Base-by-base conservation (phyloP, 805 yeast species). In the Ogataea nonfermentans region DNA sequence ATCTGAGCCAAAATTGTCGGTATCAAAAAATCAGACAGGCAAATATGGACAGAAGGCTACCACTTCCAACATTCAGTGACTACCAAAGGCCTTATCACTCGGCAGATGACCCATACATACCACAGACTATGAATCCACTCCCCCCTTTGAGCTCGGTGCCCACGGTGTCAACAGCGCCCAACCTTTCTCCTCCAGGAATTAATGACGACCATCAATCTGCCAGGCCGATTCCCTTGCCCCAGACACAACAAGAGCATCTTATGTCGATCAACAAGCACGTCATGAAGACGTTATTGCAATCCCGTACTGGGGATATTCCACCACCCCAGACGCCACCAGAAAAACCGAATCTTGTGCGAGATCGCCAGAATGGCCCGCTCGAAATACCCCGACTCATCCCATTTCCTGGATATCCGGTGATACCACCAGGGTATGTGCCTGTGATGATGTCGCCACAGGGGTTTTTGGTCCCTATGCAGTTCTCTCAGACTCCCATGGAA, bases 401-500 rank as follows among this genome's bases (percentile, higher is more conserved):
- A 3, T 38, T 53, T 13, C 57, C 58, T 8, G 58, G 53, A 3
- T 40, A 47, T 22, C 58, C 60, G 2, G 40, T 49, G 7, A 48
- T 58, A 9, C 60, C 59, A 0, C 37, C 46, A n/a, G 63, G 63
- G 1, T 58, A 48, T 33, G 44, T 56, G 12, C 63, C 62, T 4
- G 48, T 58, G 32, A 43, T 58, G 51, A 56, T 58, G 62, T 51
- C 63, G 9, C 63, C 63, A 0, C 51, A 53, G 28, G 63, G 63
- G 2, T 45, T 44, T 15, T 30, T 58, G 16, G 51, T 53, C 20
- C 63, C 63, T 2, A 49, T 58, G 55, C 58, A 55, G 29, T 49
- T 46, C 29, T 48, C 49, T 9, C 46, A 44, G 15, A 43, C 47
- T 15, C 51, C 51, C n/a, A 36, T 40, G 11, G 24, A 35, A 17